Base-by-base conservation (phyloP, 768 basidiomycete genomes). In the Kondoa subrosea region DNA sequence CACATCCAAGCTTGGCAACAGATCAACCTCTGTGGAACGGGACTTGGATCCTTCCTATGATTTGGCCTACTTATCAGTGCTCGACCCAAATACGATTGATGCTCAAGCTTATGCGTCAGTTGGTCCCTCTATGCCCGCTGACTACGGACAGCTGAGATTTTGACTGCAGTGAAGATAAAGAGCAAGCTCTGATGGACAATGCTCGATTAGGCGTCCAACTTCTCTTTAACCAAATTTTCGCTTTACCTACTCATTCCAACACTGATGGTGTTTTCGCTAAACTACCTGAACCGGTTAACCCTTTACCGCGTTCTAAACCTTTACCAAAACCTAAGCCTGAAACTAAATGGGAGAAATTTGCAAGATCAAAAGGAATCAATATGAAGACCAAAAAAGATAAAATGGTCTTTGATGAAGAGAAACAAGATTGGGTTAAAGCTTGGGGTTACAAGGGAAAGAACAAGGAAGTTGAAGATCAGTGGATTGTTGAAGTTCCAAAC, bases 331-430 rank as follows among this genome's bases (percentile, higher is more conserved):
- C 88, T 1, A 95, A 93, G 78, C 86, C 87, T 8, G 84, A 82
- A 34, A 97, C 93, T 4, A 97, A 95, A 77, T 99, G 95, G 95
- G 89, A 97, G 80, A 81, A 83, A 67, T 99, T 97, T 74, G 93
- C 93, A 2, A 84, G 85, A 60, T 86, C 88, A 40, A 96, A 95
- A 80, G 95, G 95, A 40, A 97, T 97, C 74, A 72, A 68, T 21
- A 84, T 84, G 74, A 84, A 95, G 74, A 83, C 80, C 74, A 82
- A 79, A 61, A 83, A 83, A 58, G 89, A 93, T 15, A 87, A 83
- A 79, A 85, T 85, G 73, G 83, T 85, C 2, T 97, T 89, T 88
- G 91, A 97, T 77, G 92, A 97, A 73, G 91, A 93, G 77, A 84
- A 82, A 75, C 90, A 95, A 77, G 87, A 87, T 21, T 97, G 89